phyloP scores from a whole-genome alignment of 225 moss, liverwort and hornwort genomes.

The Physcomitrium patens region DNA sequence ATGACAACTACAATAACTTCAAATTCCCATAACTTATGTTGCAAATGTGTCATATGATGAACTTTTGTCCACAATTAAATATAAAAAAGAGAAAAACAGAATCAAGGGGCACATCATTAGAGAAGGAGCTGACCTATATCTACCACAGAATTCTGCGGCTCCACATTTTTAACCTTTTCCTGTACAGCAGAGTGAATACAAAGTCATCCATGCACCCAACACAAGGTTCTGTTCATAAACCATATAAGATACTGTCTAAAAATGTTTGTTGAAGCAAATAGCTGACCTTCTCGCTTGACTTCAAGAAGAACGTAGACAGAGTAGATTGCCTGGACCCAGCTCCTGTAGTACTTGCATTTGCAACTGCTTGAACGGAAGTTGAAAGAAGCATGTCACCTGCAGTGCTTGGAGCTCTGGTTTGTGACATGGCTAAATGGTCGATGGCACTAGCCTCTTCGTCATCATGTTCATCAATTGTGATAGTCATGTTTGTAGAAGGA shows the following conservation, averaged over 20 bases:
- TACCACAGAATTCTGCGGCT: slow-evolving; percentile 35
- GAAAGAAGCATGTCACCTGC: slow-evolving; percentile 32
- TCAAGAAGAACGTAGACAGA: slow-evolving; percentile 63
- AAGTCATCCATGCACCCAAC: slow-evolving; percentile 32
- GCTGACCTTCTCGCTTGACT: slow-evolving; percentile 54
- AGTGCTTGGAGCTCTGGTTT: slow-evolving; percentile 41
- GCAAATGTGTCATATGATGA: slow-evolving; percentile 12
- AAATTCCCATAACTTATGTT: slow-evolving; percentile 1
- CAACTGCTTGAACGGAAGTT: slow-evolving; percentile 30
- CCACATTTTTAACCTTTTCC: slow-evolving; percentile 35
- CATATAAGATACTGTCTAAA: slow-evolving; percentile 14
- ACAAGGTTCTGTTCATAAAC: slow-evolving; percentile 2
- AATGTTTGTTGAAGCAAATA: slow-evolving; percentile 10
- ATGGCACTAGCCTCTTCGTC: slow-evolving; percentile 34
- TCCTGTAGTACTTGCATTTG: slow-evolving; percentile 43
- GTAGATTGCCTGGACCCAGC: slow-evolving; percentile 65
- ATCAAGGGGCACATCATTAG: slow-evolving; percentile 19
- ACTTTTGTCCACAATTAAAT: slow-evolving; percentile 20
- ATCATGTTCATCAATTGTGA: slow-evolving; percentile 33
- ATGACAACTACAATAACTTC: slow-evolving; percentile 14
- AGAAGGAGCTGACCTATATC: slow-evolving; percentile 41
- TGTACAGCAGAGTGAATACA: slow-evolving; percentile 30
- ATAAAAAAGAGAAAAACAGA: slow-evolving; percentile 10
- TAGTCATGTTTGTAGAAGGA: slow-evolving; percentile 25
- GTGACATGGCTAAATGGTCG: slow-evolving; percentile 44